A percentile compares a stretch with the other conserved stretches of the same genome.
Conservation (phyloP, 75 land plant species). For the Pinus taeda region DNA sequence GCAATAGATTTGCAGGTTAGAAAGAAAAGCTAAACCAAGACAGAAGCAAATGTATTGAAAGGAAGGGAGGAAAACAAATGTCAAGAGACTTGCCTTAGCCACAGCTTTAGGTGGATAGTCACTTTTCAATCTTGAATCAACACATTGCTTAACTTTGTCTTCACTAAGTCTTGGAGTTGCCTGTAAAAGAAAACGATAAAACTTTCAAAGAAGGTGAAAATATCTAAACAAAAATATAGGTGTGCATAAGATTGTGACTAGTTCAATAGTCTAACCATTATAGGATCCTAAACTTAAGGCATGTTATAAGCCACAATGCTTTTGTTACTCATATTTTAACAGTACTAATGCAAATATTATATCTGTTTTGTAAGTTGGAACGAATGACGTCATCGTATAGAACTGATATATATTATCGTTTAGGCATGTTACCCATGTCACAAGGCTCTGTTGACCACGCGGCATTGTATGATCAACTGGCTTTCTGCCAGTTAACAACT, state of each 20-base stretch:
- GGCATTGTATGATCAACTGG: constrained; percentile 86
- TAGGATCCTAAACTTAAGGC: not conserved
- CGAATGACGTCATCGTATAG: not conserved
- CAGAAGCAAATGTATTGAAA: not conserved
- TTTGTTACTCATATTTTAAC: not conserved
- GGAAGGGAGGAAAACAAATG: not conserved
- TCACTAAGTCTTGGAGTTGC: constrained; percentile 71
- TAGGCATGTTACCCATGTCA: constrained; percentile 68
- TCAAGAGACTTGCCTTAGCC: constrained; percentile 51
- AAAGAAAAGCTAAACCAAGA: not conserved
- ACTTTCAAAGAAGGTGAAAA: not conserved
- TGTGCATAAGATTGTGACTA: not conserved
- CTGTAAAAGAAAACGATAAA: constrained; percentile 19
- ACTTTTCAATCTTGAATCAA: constrained; percentile 48
- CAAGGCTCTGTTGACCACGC: constrained; percentile 89
- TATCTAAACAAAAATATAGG: not conserved
- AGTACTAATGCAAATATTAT: not conserved
- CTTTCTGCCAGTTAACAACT: constrained; percentile 82
- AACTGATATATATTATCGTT: not conserved
- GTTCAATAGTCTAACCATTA: not conserved
- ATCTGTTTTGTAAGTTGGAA: not conserved
- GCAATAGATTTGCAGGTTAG: not conserved
- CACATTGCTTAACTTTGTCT: constrained; percentile 71
- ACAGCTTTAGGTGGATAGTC: constrained; percentile 67
- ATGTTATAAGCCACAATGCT: not conserved